Base-by-base conservation (phyloP, 2,329 filamentous ascomycete species). In the Penicillium frequentans region DNA sequence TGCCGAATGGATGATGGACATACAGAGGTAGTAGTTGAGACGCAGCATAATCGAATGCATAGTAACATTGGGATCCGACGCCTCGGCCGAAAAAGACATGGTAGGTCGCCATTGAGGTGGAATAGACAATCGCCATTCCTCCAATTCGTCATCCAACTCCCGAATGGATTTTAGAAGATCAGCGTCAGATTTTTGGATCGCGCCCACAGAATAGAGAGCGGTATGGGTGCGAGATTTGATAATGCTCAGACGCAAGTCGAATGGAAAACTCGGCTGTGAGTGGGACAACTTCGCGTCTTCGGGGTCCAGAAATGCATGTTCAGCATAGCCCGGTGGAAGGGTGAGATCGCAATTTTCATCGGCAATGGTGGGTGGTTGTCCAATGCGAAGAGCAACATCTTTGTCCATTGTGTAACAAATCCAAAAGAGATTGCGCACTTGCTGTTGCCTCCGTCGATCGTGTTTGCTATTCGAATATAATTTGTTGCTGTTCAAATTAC, bases 101-200 rank as follows among this genome's bases (percentile, higher is more conserved):
- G 73, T 76, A 0, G 83, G 84, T 2, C 82, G 73, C 54, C 75
- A 79, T 7, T 73, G 61, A 0, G 65, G 62, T 0, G 81, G 79
- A 0, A 86, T 64, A 0, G 82, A 81, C 1, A 78, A 61, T 1
- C 84, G 75, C 84, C 84, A 86, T 13, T 67, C 67, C 47, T 86
- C 84, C 0, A 86, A 70, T 29, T 84, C 81, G 23, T 83, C 80
- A 56, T 86, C 84, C 0, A 86, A 70, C 64, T 84, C 79, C 6
- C 83, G 78, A 13, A 86, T 85, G 3, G 81, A 77, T 10, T 77
- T 76, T 2, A 86, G 71, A 0, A 86, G 68, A 54, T 85, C 81
- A 0, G 82, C 81, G 42, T 85, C 82, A 0, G 80, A 76, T 57
- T 84, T 85, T 13, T 74, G 74, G 2, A 79, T 63, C 0, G 80